Base-by-base conservation (phyloP, 345 rosid species). In the Eutrema japonicum region DNA sequence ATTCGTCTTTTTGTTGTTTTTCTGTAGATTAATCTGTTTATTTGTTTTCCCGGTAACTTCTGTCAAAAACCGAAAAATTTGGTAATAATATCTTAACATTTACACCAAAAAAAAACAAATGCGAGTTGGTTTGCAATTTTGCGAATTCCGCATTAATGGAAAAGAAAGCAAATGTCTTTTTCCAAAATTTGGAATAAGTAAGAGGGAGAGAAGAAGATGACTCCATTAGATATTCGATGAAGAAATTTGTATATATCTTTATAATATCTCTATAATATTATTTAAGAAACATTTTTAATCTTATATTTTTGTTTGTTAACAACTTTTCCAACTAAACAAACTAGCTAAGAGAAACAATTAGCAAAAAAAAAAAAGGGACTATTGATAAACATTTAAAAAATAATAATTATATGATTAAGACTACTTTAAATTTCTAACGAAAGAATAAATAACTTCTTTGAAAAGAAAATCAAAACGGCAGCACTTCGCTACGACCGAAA, bases 401-500 rank as follows among this genome's bases (percentile, higher is more conserved):
- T 71, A 18, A 18, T 72, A 73, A 45, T 55, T 56, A 73, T 65
- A 73, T 29, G 35, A 54, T 43, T 46, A 65, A 27, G 18, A 55
- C 77, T 73, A 55, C 3, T 8, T 50, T n/a, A n/a, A 42, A 22
- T 33, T 42, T 22, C 63, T 67, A 73, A 22, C 54, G 64, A 66
- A 57, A 52, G 35, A 47, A 63, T 62, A 10, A 41, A 43, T 37
- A 43, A 43, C 32, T 33, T 30, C 50, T 14, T 35, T 26, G 38
- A 13, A 46, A 40, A 47, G 4, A 36, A 12, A 54, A 8, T 90
- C 84, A 94, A 81, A 88, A 91, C 60, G 91, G 97, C 50, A 74
- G 79, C 42, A 89, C 84, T 75, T 91, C 93, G 42, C 87, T 87
- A 83, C 87, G 88, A 48, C 58, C 87, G 52, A 80, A 91, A 53